Percentiles rank a stretch among this genome's conserved stretches.
These are phyloP conservation scores for Xylariaceae sp. DNA, from an alignment of 2,329 filamentous ascomycete genomes.

Conservation along the genomic window DNA sequence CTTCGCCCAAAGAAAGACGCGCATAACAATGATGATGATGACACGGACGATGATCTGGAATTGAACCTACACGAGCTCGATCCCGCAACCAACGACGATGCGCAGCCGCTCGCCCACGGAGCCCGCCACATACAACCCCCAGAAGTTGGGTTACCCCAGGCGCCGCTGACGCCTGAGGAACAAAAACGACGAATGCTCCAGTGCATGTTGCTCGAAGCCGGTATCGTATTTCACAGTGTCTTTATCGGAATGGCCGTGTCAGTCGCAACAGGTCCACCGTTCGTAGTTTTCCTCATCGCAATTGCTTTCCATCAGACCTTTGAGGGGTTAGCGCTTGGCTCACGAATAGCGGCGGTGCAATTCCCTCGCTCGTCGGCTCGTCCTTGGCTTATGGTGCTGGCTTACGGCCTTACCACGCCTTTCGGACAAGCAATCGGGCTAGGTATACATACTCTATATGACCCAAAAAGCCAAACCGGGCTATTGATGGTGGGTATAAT, in stretches of 20 bases:
- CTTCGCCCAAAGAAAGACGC: constrained; percentile 14
- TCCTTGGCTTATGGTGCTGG: constrained; percentile 79
- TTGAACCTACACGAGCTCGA: constrained; percentile 60
- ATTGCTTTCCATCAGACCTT: constrained; percentile 86
- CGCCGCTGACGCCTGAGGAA: constrained; percentile 47
- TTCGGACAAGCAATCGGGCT: constrained; percentile 80
- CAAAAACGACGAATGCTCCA: constrained; percentile 67
- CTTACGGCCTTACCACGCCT: constrained; percentile 73
- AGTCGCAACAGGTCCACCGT: constrained; percentile 73
- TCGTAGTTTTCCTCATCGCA: constrained; percentile 73
- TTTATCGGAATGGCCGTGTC: constrained; percentile 87
- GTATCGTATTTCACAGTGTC: constrained; percentile 78
- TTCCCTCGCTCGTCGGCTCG: constrained; percentile 70
- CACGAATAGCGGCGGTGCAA: constrained; percentile 76
- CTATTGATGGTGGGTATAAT: constrained; percentile 81
- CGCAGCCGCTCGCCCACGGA: constrained; percentile 28
- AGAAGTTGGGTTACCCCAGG: constrained; percentile 30
- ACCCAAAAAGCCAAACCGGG: constrained; percentile 70
- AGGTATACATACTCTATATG: constrained; percentile 72
- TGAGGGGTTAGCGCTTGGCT: constrained; percentile 80
- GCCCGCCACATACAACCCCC: constrained; percentile 21
- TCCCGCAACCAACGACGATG: constrained; percentile 35
- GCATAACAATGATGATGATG: constrained; percentile 33
- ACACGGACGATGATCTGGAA: constrained; percentile 51
- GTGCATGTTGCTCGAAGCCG: constrained; percentile 74